Evolutionary conservation across 441 rosid species (phyloP).

Genomic region (Monsonia emarginata): DNA sequence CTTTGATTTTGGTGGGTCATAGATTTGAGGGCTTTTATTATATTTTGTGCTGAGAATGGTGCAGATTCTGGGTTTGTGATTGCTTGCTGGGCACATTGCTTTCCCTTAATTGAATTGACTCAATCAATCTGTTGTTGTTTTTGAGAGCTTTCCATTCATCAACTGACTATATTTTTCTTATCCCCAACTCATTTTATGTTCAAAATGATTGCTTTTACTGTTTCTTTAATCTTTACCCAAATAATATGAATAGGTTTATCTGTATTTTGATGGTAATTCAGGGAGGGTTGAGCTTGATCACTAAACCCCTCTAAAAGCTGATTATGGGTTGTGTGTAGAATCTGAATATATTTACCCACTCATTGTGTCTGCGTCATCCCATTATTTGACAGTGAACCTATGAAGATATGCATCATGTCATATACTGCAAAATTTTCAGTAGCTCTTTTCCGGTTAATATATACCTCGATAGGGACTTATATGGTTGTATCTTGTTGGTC

Average conservation of each 20-base stretch:
- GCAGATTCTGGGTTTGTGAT: not conserved
- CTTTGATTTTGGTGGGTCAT: not conserved
- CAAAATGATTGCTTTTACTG: not conserved
- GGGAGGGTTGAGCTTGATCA: not conserved
- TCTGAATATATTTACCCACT: not conserved
- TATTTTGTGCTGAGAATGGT: not conserved
- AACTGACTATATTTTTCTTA: not conserved
- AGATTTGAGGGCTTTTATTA: not conserved
- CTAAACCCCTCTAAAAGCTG: not conserved
- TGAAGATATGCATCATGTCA: not conserved
- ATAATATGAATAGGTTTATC: not conserved
- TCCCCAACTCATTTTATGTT: not conserved
- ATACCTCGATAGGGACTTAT: not conserved
- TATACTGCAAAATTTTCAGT: not conserved
- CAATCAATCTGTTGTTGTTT: not conserved
- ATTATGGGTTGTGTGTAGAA: not conserved
- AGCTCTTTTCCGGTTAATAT: not conserved
- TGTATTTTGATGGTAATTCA: not conserved
- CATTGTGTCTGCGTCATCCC: not conserved
- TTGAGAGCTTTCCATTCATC: not conserved
- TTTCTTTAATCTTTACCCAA: not conserved
- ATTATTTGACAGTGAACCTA: not conserved
- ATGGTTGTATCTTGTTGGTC: not conserved
- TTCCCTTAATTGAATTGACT: not conserved
- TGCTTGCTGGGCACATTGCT: not conserved